These are phyloP conservation scores for Amanita thiersii DNA, from an alignment of 768 basidiomycete species.

Conservation along the genomic window DNA sequence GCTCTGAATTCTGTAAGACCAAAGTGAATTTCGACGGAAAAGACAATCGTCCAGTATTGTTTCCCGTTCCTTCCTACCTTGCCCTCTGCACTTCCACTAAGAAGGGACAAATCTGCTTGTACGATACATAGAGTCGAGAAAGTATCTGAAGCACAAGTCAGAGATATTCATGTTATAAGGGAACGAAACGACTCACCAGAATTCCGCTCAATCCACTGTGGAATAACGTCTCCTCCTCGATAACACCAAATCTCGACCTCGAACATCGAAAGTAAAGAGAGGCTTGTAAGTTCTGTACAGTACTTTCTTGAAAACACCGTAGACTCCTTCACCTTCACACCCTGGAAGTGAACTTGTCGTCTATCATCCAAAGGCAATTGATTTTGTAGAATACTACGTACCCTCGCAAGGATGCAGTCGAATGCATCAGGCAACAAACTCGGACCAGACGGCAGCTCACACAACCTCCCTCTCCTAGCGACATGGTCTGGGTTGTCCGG, in stretches of 20 bases:
- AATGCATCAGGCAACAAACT: conserved; percentile 76
- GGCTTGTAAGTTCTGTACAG: conserved; percentile 71
- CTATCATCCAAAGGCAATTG: conserved; percentile 4
- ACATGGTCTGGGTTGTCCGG: conserved; percentile 58
- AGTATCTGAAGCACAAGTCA: conserved; percentile 31
- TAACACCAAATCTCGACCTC: conserved; percentile 85
- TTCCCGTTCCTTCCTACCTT: conserved; percentile 58
- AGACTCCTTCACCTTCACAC: conserved; percentile 72
- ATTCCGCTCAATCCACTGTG: conserved; percentile 66
- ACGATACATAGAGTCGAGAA: conserved; percentile 77
- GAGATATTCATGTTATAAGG: not conserved
- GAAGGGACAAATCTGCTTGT: conserved; percentile 66
- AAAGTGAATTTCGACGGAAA: conserved; percentile 79
- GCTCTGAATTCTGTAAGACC: conserved; percentile 78
- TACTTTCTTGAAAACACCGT: conserved; percentile 78
- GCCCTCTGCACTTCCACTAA: conserved; percentile 63
- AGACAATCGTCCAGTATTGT: conserved; percentile 79
- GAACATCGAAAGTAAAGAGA: conserved; percentile 70
- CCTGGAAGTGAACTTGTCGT: conserved; percentile 23
- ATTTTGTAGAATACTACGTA: conserved; percentile 22
- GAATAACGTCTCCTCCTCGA: conserved; percentile 61
- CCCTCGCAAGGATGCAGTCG: conserved; percentile 69
- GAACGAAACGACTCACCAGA: conserved; percentile 29
- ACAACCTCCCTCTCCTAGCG: conserved; percentile 53
- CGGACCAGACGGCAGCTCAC: conserved; percentile 72